Evolutionary conservation across 1,284 basidiomycete species (phyloP).

Genomic region (Grifola frondosa): DNA sequence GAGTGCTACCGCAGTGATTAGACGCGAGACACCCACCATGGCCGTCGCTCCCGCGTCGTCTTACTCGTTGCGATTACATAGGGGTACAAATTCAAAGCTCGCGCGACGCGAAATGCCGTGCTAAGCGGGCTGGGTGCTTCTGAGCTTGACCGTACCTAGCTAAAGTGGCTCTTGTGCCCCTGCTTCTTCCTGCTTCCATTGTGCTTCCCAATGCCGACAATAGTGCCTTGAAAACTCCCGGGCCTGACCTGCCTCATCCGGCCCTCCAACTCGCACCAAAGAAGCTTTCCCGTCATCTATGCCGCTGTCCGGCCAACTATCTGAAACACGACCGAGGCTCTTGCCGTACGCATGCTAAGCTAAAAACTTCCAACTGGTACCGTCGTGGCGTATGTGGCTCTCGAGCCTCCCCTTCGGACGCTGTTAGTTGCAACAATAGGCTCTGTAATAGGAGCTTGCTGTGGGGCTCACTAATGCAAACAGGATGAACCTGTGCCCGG

Average conservation of each 20-base stretch:
- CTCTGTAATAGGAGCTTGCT: too few species aligned
- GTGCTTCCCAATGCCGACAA: too few species aligned
- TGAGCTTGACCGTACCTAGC: conserved; percentile 4
- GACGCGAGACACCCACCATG: too few species aligned
- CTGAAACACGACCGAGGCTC: conserved; percentile 23
- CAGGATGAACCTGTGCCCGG: too few species aligned
- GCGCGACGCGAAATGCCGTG: neutral
- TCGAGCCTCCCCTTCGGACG: conserved; percentile 4
- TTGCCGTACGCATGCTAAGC: conserved; percentile 6
- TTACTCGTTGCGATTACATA: too few species aligned
- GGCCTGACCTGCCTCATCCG: conserved; percentile 13
- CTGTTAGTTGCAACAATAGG: too few species aligned
- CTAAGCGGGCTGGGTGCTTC: conserved; percentile 7
- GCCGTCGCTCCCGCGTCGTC: too few species aligned
- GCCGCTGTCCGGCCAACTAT: conserved; percentile 24
- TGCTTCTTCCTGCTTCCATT: conserved; percentile 4
- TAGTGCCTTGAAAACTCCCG: too few species aligned
- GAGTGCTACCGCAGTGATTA: too few species aligned
- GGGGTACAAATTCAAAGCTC: too few species aligned
- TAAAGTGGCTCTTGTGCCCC: conserved; percentile 5
- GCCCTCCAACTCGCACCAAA: conserved; percentile 3
- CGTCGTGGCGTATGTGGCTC: conserved; percentile 17
- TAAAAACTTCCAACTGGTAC: conserved; percentile 16
- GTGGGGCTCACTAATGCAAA: too few species aligned
- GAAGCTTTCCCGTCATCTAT: too few species aligned